These are phyloP conservation scores for Larix kaempferi DNA, from an alignment of 75 land plant species.

Conservation along the genomic window DNA sequence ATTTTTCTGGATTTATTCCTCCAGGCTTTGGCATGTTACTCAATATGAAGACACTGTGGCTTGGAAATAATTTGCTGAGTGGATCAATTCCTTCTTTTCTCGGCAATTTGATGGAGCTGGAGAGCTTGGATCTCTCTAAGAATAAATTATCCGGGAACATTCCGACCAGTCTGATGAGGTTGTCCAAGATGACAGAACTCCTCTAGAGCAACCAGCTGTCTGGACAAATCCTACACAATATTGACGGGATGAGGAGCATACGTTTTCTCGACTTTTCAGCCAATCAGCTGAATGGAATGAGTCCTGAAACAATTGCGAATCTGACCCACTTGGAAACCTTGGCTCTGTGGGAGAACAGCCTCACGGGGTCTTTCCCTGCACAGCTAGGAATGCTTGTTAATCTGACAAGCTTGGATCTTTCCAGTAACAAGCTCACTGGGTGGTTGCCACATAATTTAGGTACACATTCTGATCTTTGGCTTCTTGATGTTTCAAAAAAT, in stretches of 20 bases:
- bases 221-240: constrained; percentile 55
- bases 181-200: constrained; percentile 37
- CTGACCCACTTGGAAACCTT: constrained; percentile 43
- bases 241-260: constrained; percentile 32
- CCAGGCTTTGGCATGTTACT: constrained; percentile 46
- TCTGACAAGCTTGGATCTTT: constrained; percentile 40
- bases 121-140: constrained; percentile 48
- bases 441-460: constrained; percentile 47
- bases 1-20: constrained; percentile 47
- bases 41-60: constrained; percentile 26
- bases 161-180: constrained; percentile 34
- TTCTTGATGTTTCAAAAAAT: constrained; percentile 55
- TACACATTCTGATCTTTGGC: constrained; percentile 30
- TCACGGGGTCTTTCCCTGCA: constrained; percentile 49
- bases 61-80: not conserved
- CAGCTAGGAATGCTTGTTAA: constrained; percentile 31
- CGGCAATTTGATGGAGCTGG: constrained; percentile 10
- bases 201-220: constrained; percentile 66
- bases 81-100: not conserved
- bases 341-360: constrained; percentile 45
- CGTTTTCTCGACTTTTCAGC: constrained; percentile 48
- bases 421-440: constrained; percentile 40
- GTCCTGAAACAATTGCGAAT: constrained; percentile 43
- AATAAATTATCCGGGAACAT: constrained; percentile 52
- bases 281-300: constrained; percentile 47